Evolutionary conservation across 441 rosid species (phyloP).

Genomic region (Gossypium schwendimanii): DNA sequence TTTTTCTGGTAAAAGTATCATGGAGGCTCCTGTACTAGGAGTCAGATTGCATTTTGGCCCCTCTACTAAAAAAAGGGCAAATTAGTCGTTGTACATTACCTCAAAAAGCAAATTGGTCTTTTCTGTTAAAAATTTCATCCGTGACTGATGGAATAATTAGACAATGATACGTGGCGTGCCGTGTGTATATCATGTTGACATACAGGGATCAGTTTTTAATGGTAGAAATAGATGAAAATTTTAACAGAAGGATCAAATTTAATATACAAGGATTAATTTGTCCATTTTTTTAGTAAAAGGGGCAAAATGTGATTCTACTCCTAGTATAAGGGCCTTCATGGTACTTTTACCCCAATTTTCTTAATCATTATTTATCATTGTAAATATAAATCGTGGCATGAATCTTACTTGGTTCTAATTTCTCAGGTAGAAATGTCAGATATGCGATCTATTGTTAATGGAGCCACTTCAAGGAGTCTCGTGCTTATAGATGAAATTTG

Average conservation of each 20-base stretch:
- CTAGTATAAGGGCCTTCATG: not conserved
- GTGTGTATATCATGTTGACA: too few relatives aligned
- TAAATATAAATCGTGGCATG: not conserved
- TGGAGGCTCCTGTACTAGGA: not conserved
- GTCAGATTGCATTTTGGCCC: not conserved
- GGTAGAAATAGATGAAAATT: too few relatives aligned
- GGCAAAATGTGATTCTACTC: not conserved
- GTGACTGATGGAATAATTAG: too few relatives aligned
- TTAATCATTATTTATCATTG: slow-evolving; percentile 12
- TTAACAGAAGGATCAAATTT: not conserved
- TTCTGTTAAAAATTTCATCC: too few relatives aligned
- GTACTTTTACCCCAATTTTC: not conserved
- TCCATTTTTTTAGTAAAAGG: not conserved
- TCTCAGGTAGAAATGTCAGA: slow-evolving; percentile 97
- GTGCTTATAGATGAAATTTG: slow-evolving; percentile 95
- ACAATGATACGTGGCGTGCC: too few relatives aligned
- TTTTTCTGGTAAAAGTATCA: not conserved
- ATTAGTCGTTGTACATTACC: not conserved
- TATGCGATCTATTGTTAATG: slow-evolving; percentile 64
- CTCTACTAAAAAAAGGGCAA: not conserved
- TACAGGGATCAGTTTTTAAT: too few relatives aligned
- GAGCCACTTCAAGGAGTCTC: slow-evolving; percentile 79
- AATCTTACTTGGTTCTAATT: not conserved
- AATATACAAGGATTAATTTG: too few relatives aligned
- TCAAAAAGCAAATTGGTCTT: not conserved